phyloP scores from a whole-genome alignment of 306 rosid species.

The Vigna unguiculata region DNA sequence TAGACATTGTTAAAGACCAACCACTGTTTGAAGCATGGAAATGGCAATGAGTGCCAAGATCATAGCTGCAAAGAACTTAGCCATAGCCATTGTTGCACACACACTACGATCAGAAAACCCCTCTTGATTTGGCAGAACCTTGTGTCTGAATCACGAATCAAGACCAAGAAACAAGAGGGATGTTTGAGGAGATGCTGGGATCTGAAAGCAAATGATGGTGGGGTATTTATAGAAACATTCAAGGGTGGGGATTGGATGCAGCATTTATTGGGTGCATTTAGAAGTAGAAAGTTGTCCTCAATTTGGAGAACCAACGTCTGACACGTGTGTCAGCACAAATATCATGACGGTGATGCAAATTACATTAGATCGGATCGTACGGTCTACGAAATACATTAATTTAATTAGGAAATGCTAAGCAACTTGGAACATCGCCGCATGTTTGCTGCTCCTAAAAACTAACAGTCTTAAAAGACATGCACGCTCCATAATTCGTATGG shows the following conservation, averaged over 20 bases:
- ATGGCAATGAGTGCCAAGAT: constrained; percentile 50
- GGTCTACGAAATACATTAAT: background rate
- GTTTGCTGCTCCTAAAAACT: constrained; percentile 13
- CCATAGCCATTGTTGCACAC: constrained; percentile 34
- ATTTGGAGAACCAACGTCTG: constrained; percentile 13
- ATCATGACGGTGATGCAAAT: constrained; percentile 30
- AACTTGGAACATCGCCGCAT: background rate
- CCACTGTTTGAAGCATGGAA: constrained; percentile 53
- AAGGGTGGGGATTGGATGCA: constrained; percentile 17
- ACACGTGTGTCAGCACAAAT: constrained; percentile 41
- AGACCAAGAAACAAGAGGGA: constrained; percentile 33
- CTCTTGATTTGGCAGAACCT: constrained; percentile 37
- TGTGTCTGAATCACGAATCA: background rate
- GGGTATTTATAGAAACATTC: constrained; percentile 44
- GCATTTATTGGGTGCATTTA: constrained; percentile 43
- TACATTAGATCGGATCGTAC: constrained; percentile 38
- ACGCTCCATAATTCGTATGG: background rate
- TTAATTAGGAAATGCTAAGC: constrained; percentile 17
- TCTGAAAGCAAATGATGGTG: background rate
- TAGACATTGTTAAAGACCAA: constrained; percentile 21
- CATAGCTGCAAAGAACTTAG: constrained; percentile 45
- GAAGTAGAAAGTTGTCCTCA: constrained; percentile 9
- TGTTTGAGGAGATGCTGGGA: constrained; percentile 40
- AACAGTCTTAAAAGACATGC: background rate
- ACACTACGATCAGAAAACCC: background rate